These are phyloP conservation scores for Peronosclerospora sorghi DNA, from an alignment of 352 stramenopile species.

Conservation along the genomic window DNA sequence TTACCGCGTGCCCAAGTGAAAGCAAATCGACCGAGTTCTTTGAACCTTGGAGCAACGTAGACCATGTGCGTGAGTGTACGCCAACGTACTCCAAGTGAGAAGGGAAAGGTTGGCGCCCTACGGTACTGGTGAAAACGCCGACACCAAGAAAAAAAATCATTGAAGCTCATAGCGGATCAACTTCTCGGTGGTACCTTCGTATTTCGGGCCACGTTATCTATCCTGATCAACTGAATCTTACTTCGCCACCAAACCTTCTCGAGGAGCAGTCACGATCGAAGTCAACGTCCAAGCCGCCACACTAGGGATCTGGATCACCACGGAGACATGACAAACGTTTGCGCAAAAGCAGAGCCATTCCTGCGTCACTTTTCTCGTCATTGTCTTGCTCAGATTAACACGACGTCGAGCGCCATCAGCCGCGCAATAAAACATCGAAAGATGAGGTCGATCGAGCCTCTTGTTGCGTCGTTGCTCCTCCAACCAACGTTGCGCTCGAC, in stretches of 20 bases:
- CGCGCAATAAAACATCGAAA: constrained; percentile 36
- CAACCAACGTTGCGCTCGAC: constrained; percentile 20
- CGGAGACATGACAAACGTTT: constrained; percentile 49
- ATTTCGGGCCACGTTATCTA: too few species aligned
- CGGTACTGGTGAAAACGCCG: too few species aligned
- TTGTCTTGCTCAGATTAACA: constrained; percentile 8
- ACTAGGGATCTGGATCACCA: constrained; percentile 14
- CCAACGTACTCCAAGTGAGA: too few species aligned
- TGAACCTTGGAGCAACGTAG: too few species aligned
- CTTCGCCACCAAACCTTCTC: constrained; percentile 5
- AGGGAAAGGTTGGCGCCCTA: too few species aligned
- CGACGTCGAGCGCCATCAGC: constrained; percentile 16
- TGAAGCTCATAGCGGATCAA: too few species aligned
- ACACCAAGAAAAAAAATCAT: too few species aligned
- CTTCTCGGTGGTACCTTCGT: too few species aligned
- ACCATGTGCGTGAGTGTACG: too few species aligned
- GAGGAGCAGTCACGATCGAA: not conserved
- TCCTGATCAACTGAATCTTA: too few species aligned
- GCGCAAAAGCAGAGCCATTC: constrained; percentile 62
- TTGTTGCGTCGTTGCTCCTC: constrained; percentile 20
- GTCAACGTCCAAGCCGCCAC: constrained; percentile 1
- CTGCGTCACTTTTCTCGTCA: constrained; percentile 12
- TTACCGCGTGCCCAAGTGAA: too few species aligned
- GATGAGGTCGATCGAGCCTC: constrained; percentile 9
- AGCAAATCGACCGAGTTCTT: too few species aligned